Conservation (phyloP, 352 stramenopile genomes). For the Aphanomyces cochlioides region DNA sequence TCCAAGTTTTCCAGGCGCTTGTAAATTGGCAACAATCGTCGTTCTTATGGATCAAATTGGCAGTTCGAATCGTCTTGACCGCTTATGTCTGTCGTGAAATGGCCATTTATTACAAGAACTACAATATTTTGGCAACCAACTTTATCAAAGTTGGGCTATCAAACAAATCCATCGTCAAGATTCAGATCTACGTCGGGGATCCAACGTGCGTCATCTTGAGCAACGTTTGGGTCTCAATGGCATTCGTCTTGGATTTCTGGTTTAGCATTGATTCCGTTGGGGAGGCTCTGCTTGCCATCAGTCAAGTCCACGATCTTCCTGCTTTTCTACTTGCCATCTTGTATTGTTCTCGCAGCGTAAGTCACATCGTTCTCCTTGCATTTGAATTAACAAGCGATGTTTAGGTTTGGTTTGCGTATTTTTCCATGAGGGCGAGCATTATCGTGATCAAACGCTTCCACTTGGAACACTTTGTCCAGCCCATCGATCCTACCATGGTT, state of each 20-base stretch:
- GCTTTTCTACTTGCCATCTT: neutral
- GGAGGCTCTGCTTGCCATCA: neutral
- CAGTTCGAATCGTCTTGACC: neutral
- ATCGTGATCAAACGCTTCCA: neutral
- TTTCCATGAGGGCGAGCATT: neutral
- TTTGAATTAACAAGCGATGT: neutral
- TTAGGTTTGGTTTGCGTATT: slow-evolving; percentile 11
- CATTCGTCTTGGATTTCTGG: slow-evolving; percentile 3
- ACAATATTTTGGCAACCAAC: neutral
- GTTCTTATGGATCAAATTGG: neutral
- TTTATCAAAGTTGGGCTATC: neutral
- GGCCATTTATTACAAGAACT: neutral
- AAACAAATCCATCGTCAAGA: neutral
- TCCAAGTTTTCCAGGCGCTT: neutral
- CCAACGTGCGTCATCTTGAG: slow-evolving; percentile 12
- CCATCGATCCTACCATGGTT: slow-evolving; percentile 11
- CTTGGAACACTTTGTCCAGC: neutral
- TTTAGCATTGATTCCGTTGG: neutral
- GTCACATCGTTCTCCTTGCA: neutral
- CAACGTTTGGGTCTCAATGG: neutral
- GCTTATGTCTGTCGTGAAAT: neutral
- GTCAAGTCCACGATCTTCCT: neutral
- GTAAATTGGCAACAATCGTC: neutral
- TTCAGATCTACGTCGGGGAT: slow-evolving; percentile 7
- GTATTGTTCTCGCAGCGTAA: neutral